Evolutionary conservation across 805 yeast species (phyloP).

Genomic region (Metschnikowia similis): DNA sequence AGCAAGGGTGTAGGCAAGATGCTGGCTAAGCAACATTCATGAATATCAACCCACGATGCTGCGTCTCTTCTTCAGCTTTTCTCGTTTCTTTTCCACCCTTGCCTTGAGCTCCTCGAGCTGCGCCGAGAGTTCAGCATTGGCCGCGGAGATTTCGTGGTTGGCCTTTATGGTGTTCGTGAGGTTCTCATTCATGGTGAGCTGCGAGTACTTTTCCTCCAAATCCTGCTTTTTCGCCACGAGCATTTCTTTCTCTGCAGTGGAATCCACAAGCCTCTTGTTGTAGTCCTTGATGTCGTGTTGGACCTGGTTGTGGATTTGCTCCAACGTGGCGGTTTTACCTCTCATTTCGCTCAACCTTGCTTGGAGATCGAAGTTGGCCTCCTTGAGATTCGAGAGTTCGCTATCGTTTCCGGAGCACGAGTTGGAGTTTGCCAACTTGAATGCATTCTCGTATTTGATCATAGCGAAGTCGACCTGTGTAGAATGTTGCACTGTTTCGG

Average conservation of each 20-base stretch:
- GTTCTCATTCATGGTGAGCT: constrained; percentile 36
- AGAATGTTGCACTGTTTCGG: constrained; percentile 1
- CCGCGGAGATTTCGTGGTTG: constrained; percentile 33
- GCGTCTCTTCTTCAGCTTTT: constrained; percentile 16
- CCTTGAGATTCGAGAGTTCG: constrained; percentile 36
- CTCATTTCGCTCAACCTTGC: constrained; percentile 24
- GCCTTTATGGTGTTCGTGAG: constrained; percentile 37
- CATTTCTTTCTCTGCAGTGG: constrained; percentile 18
- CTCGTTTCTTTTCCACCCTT: constrained; percentile 23
- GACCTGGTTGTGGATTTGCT: constrained; percentile 31
- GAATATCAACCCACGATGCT: background rate
- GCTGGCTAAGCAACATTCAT: background rate
- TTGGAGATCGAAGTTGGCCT: constrained; percentile 31
- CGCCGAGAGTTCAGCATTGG: constrained; percentile 31
- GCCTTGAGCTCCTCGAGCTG: constrained; percentile 27
- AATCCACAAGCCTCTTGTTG: constrained; percentile 18
- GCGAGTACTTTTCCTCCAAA: constrained; percentile 24
- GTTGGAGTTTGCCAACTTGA: constrained; percentile 31
- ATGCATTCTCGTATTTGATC: constrained; percentile 17
- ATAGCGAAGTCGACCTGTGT: constrained; percentile 10
- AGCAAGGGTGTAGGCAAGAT: background rate
- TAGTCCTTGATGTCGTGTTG: constrained; percentile 23
- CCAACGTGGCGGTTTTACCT: constrained; percentile 26
- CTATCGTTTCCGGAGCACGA: constrained; percentile 33
- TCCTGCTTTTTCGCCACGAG: constrained; percentile 14